Conservation (phyloP, 768 basidiomycete genomes). For the Tulasnella sp. region DNA sequence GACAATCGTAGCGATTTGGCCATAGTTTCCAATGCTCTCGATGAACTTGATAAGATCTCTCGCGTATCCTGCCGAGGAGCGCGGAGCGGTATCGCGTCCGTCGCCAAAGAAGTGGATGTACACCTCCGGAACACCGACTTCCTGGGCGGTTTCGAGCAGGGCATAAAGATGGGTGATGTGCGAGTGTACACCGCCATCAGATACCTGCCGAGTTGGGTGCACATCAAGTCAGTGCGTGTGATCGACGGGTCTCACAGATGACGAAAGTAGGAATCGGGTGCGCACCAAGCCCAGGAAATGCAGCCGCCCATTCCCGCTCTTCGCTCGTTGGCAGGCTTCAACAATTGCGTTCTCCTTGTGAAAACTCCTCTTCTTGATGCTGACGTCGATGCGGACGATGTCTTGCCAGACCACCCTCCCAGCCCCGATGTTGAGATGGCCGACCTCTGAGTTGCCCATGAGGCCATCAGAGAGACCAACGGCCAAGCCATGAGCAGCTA, state of each 20-base stretch:
- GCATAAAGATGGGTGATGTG: conserved; percentile 86
- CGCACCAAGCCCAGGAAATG: conserved; percentile 80
- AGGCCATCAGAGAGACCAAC: conserved; percentile 87
- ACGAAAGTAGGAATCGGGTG: conserved; percentile 14
- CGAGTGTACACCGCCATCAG: conserved; percentile 95
- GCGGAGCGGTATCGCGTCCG: conserved; percentile 86
- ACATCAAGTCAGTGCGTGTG: too few relatives aligned
- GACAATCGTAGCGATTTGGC: conserved; percentile 71
- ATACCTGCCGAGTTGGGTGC: too few relatives aligned
- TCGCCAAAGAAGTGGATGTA: conserved; percentile 93
- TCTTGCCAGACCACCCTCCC: conserved; percentile 96
- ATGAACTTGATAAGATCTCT: conserved; percentile 67
- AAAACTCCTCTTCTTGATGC: conserved; percentile 80
- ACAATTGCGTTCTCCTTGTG: conserved; percentile 66
- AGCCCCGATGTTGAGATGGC: conserved; percentile 90
- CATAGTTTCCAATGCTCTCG: conserved; percentile 35
- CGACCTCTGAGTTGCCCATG: conserved; percentile 98
- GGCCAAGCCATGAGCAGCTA: conserved; percentile 80
- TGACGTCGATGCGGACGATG: conserved; percentile 87
- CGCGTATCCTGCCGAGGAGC: conserved; percentile 65
- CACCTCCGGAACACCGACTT: conserved; percentile 67
- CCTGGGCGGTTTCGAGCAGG: conserved; percentile 81
- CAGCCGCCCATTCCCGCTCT: conserved; percentile 67
- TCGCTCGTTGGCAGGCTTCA: conserved; percentile 61
- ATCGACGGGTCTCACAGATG: background rate